Conservation (phyloP, 805 yeast genomes). For the Barnettozyma vustinii region DNA sequence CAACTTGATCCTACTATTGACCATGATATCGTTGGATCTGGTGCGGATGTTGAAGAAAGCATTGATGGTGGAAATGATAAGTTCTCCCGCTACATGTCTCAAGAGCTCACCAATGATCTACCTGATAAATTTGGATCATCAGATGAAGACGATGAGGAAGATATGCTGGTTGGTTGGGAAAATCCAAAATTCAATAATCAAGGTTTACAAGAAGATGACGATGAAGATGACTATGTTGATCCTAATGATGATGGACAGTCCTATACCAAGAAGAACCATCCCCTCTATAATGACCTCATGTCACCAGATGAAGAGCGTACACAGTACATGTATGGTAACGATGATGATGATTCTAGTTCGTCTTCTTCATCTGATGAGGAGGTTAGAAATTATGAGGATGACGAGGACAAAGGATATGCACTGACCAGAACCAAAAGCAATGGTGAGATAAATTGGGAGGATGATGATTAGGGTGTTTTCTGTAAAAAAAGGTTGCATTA, state of each 20-base stretch:
- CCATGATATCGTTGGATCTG: constrained; percentile 28
- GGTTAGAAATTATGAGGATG: constrained; percentile 26
- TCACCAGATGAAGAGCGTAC: constrained; percentile 22
- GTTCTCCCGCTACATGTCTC: constrained; percentile 56
- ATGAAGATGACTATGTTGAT: constrained; percentile 68
- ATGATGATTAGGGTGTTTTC: constrained; percentile 19
- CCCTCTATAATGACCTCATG: constrained; percentile 41
- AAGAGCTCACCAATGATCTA: constrained; percentile 55
- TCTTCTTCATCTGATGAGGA: constrained; percentile 21
- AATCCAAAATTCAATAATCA: constrained; percentile 8
- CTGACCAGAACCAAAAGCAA: constrained; percentile 33
- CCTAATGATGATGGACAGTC: constrained; percentile 81
- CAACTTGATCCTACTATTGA: constrained; percentile 32
- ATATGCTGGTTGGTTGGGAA: constrained; percentile 24
- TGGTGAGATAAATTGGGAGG: constrained; percentile 31
- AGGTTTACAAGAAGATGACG: constrained; percentile 26
- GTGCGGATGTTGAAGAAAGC: constrained; percentile 17
- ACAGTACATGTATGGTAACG: constrained; percentile 22
- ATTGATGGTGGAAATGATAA: constrained; percentile 22
- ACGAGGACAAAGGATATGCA: constrained; percentile 27
- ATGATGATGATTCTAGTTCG: constrained; percentile 14
- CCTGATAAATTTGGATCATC: constrained; percentile 57
- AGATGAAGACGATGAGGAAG: constrained; percentile 36
- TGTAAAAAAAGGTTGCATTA: constrained; percentile 2
- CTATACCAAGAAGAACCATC: constrained; percentile 56